Base-by-base conservation (phyloP, 2,329 filamentous ascomycete species). In the Elsinoe fawcettii region DNA sequence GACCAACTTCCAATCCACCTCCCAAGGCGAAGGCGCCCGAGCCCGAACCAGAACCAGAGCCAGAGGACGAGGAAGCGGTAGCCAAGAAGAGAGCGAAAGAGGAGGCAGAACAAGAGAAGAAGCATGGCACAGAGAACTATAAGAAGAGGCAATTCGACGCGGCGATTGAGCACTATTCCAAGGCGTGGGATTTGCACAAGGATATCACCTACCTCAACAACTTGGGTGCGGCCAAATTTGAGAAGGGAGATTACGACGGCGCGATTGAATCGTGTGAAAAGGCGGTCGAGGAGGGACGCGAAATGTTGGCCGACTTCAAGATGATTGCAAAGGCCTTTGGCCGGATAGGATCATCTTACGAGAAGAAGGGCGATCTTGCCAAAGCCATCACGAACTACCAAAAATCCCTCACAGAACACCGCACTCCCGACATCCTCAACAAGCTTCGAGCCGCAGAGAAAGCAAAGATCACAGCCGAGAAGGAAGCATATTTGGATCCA, bases 151-250 rank as follows among this genome's bases (percentile, higher is more conserved):
- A 96, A 70, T 96, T 99, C 64, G 93, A 97, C 66, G 84, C 87
- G 68, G 93, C 93, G 53, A 96, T 99, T 66, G 83, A 85, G 69
- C 90, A 99, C 77, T 99, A 99, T 79, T 82, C 73, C 70, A 95
- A 95, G 72, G 93, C 93, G 0, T 99, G 93, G 93, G 91, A 96
- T 59, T 74, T 88, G 37, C 80, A 89, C 82, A 93, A 96, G 79
- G 93, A 99, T 67, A 95, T 99, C 67, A 93, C 92, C 14, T 99
- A 99, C 75, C 80, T 97, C 60, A 99, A 95, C 77, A 99, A 99
- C 75, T 81, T 95, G 30, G 90, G 90, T 60, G 93, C 93, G 2
- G 93, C 92, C 60, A 84, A 95, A 67, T 97, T 91, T 66, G 93
- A 99, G 73, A 96, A 97, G 79, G 91, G 90, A 58, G 93, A 97